Conservation (phyloP, 768 basidiomycete species). For the Russula lepida region DNA sequence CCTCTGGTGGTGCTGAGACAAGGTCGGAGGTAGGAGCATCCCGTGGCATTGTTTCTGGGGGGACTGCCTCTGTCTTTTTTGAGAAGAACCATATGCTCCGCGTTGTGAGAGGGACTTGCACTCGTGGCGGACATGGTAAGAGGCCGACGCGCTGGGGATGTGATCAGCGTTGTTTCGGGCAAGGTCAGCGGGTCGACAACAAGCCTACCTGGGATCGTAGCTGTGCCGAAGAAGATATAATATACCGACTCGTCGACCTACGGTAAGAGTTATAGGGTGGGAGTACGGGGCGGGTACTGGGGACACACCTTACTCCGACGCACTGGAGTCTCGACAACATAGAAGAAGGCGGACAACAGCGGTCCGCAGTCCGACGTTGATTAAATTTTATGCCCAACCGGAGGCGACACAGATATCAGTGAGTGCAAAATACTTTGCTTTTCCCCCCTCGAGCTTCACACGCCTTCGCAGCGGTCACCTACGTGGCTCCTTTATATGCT, state of each 20-base stretch:
- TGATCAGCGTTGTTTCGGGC: background rate
- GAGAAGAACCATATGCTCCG: conserved; percentile 16
- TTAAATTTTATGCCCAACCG: background rate
- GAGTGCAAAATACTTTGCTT: background rate
- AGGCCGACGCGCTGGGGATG: conserved; percentile 5
- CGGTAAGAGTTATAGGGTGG: background rate
- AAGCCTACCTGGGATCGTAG: conserved; percentile 1
- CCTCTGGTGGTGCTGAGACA: background rate
- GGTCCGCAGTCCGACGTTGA: background rate
- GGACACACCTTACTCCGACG: conserved; percentile 8
- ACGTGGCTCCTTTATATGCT: conserved; percentile 27
- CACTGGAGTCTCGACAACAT: conserved; percentile 17
- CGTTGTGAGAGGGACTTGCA: background rate
- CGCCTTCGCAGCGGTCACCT: conserved; percentile 27
- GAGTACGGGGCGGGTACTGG: background rate
- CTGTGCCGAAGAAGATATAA: background rate
- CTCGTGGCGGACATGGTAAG: background rate
- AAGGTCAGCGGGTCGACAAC: background rate
- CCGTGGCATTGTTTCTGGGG: background rate
- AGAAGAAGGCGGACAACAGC: background rate
- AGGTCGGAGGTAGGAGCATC: background rate
- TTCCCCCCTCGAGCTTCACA: background rate
- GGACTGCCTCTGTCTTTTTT: background rate
- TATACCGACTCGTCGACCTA: conserved; percentile 7
- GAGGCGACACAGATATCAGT: conserved; percentile 8